These are phyloP conservation scores for Coleophoma crateriformis DNA, from an alignment of 2,329 filamentous ascomycete species.

Conservation along the genomic window DNA sequence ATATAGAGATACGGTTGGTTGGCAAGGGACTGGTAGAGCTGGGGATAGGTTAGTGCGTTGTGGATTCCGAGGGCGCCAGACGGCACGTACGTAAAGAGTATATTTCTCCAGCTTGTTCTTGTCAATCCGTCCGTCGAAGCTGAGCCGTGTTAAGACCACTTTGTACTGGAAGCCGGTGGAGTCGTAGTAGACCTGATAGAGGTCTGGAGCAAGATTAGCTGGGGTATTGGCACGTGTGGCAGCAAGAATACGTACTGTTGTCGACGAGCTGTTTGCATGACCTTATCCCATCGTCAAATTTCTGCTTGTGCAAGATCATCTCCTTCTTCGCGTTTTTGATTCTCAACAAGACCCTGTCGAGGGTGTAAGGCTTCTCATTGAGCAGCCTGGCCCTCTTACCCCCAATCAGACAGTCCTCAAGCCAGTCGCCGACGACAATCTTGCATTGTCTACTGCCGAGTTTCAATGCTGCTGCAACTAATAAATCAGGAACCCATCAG, in stretches of 20 bases:
- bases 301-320: conserved; percentile 29
- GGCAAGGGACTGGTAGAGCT: conserved; percentile 65
- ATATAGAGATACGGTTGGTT: conserved; percentile 52
- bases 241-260: conserved; percentile 36
- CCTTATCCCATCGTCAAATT: conserved; percentile 24
- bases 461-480: conserved; percentile 34
- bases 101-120: conserved; percentile 52
- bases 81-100: conserved; percentile 47
- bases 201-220: conserved; percentile 1
- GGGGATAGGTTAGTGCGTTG: conserved; percentile 3
- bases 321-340: conserved; percentile 30
- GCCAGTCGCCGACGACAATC: conserved; percentile 41
- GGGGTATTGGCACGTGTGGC: neutral
- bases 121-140: conserved; percentile 21
- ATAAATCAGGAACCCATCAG: neutral
- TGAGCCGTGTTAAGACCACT: conserved; percentile 52
- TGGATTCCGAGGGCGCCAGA: neutral
- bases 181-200: conserved; percentile 60
- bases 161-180: conserved; percentile 57
- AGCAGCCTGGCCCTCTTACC: conserved; percentile 24
- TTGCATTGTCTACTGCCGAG: conserved; percentile 26
- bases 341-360: conserved; percentile 12
- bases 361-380: conserved; percentile 11
- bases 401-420: conserved; percentile 32
- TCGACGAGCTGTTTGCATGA: conserved; percentile 39